Evolutionary conservation across 2,329 filamentous ascomycete species (phyloP).

Genomic region (Leptographium radiaticola): DNA sequence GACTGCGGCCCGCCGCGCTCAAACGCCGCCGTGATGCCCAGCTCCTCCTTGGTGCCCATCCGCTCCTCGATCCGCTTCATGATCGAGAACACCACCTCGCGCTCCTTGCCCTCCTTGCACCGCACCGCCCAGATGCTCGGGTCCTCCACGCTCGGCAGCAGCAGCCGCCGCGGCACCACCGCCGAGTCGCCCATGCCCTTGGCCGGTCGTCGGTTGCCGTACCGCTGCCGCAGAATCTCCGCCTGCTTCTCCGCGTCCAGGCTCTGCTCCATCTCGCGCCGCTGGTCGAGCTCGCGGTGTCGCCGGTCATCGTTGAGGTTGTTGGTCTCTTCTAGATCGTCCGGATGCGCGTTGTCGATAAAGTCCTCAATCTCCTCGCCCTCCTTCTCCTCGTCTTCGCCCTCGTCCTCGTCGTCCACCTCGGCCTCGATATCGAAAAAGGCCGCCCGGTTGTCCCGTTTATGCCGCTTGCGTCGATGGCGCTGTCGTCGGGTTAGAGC

Average conservation of each 20-base stretch:
- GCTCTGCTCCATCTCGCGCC: slow-evolving; percentile 74
- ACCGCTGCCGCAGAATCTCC: slow-evolving; percentile 72
- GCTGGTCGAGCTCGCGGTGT: slow-evolving; percentile 87
- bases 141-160: slow-evolving; percentile 88
- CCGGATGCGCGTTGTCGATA: slow-evolving; percentile 79
- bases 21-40: slow-evolving; percentile 81
- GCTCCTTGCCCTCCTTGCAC: slow-evolving; percentile 91
- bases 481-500: slow-evolving; percentile 23
- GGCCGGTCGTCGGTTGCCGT: slow-evolving; percentile 62
- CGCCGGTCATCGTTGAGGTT: slow-evolving; percentile 79
- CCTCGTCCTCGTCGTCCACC: slow-evolving; percentile 88
- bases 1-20: slow-evolving; percentile 68
- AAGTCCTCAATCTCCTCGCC: slow-evolving; percentile 72
- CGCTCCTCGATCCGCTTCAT: slow-evolving; percentile 82
- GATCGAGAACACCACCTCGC: slow-evolving; percentile 76
- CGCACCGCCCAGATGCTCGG: slow-evolving; percentile 91
- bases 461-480: slow-evolving; percentile 70
- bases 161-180: slow-evolving; percentile 69
- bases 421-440: slow-evolving; percentile 98
- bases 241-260: slow-evolving; percentile 92
- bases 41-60: slow-evolving; percentile 60
- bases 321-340: slow-evolving; percentile 71
- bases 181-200: slow-evolving; percentile 55
- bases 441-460: slow-evolving; percentile 56
- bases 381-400: slow-evolving; percentile 80